Evolutionary conservation across 495 filamentous ascomycete species (phyloP), one percentile per base, ranked within the genome.

Genomic region (Hypoxylon trugodes): DNA sequence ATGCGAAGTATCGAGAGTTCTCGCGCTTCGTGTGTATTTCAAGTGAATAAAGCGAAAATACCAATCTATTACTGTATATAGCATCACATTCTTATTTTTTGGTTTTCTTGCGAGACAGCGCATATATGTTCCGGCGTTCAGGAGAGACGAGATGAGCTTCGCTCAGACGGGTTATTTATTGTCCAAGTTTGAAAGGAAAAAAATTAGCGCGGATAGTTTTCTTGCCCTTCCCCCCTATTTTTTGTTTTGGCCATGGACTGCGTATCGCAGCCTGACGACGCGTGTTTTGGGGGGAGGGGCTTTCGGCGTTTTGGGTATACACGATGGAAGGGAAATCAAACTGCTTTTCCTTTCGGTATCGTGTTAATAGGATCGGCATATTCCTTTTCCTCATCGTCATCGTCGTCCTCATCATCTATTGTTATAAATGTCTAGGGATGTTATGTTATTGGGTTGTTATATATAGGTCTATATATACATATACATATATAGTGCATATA

Each of bases 111-210:
- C 33, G 48, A 67, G 58, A 54, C 51, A 42, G 58, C 51, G 51
- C 58, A 67, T 58, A 59, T 55, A 56, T 7, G 22, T 58, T 61
- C 32, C 41, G 64, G 64, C 64, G 64, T 67, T 67, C 50, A 54
- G 51, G 63, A 47, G 52, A 36, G 21, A 54, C 45, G 63, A 47
- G 52, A 36, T 13, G 26, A 33, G 26, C 46, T 50, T 57, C n/a
- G 13, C 51, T 48, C 30, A n/a, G n/a, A 51, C 12, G 38, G 32
- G 41, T 42, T 47, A 28, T 26, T 15, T 25, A 13, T 52, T 41
- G 15, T 51, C 4, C 26, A 21, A 19, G 16, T 53, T 19, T 53
- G 12, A 26, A 13, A 15, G 8, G 37, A 30, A 32, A 18, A 48
- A 41, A 22, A 53, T 25, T 52, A 47, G 4, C 38, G 53, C 40